Percentiles rank a stretch among this genome's conserved stretches.
These are phyloP conservation scores for Curvularia eragrostidis DNA, from an alignment of 2,329 filamentous ascomycete species.

Conservation along the genomic window DNA sequence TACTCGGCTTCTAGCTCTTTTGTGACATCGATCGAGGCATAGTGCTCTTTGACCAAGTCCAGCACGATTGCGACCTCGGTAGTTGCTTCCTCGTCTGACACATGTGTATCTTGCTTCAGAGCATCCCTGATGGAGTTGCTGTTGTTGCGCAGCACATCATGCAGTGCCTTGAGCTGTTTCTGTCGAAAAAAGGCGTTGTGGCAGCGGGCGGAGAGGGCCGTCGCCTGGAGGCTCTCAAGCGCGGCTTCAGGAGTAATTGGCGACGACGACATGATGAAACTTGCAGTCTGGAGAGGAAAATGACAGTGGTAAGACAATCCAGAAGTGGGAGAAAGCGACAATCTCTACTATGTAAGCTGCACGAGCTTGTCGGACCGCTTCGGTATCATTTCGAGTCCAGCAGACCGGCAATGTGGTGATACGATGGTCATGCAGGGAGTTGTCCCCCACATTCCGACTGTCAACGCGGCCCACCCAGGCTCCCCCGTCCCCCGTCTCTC, in stretches of 20 bases:
- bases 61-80: conserved; percentile 54
- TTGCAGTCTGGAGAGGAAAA: background rate
- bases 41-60: conserved; percentile 50
- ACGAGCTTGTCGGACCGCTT: background rate
- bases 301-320: background rate
- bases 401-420: conserved; percentile 4
- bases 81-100: conserved; percentile 49
- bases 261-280: conserved; percentile 23
- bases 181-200: conserved; percentile 57
- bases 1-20: conserved; percentile 54
- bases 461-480: background rate
- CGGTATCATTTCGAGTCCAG: conserved; percentile 1
- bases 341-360: conserved; percentile 11
- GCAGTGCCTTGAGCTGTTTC: conserved; percentile 55
- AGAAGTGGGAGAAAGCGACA: background rate
- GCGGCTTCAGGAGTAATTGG: conserved; percentile 30
- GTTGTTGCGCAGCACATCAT: conserved; percentile 49
- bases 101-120: conserved; percentile 50
- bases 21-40: conserved; percentile 50
- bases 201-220: conserved; percentile 55
- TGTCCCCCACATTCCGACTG: conserved; percentile 30
- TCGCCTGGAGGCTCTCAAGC: conserved; percentile 47
- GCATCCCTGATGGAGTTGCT: conserved; percentile 49
- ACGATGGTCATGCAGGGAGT: background rate
- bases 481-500: background rate